Base-by-base conservation (phyloP, 2,329 filamentous ascomycete species). In the Rutstroemia sp. region DNA sequence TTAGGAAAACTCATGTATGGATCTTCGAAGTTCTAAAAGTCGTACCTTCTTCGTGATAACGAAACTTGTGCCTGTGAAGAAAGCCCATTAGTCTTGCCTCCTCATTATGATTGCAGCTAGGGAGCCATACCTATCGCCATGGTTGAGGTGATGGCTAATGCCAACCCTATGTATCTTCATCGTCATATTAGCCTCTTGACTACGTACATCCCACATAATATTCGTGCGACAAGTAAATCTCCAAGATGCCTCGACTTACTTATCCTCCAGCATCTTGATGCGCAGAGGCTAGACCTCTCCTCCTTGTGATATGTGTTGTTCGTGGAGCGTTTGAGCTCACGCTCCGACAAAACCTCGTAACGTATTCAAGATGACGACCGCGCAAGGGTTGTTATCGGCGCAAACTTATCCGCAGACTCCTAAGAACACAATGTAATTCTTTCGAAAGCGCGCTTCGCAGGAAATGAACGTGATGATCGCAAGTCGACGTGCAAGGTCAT, bases 31-130 rank as follows among this genome's bases (percentile, higher is more conserved):
- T 44, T 9, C 23, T 8, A 7, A 55, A 46, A 51, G 59, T 71
- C 74, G 72, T 76, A 94, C 89, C 82, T 96, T 97, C 77, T 99
- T 99, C 49, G 95, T 99, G 68, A 99, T 96, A 65, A 99, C 92
- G 73, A 99, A 99, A 80, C 92, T 96, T 52, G 90, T 91, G 69
- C 91, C 90, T 94, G 66, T 38, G 30, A 52, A 54, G n/a, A 52
- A n/a, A 57, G 59, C 30, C 30, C 54, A n/a, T 54, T 41, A 48
- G 27, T 34, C 39, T 55, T 21, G 23, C 21, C 21, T 44, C 21
- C 21, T 44, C 52, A 16, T 4, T 27, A 27, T 9, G 8, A 7
- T 18, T 44, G 16, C 18, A 21, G 39, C 45, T 54, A 46, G 44
- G 23, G 49, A 45, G 27, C 71, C 79, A 66, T 80, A 88, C 87